phyloP scores from a whole-genome alignment of 140 eudicot genomes.

The Ambrosia hybrid region DNA sequence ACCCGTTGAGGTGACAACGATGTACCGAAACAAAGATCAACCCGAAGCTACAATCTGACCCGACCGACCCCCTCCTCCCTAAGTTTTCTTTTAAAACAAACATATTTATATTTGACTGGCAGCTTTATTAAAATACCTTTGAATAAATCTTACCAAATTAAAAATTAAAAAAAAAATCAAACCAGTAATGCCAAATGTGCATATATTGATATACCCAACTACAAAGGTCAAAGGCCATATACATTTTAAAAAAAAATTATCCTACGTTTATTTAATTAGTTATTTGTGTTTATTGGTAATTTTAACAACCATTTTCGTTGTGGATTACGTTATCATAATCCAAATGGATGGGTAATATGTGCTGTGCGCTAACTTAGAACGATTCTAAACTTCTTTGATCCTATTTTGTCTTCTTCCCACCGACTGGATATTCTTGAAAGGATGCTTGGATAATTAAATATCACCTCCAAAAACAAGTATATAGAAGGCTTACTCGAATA shows the following conservation, averaged over 20 bases:
- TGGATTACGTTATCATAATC: conserved; percentile 6
- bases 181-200: neutral
- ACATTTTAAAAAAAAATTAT: neutral
- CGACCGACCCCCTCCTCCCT: too few relatives aligned
- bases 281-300: neutral
- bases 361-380: neutral
- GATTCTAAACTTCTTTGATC: neutral
- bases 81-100: too few relatives aligned
- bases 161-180: neutral
- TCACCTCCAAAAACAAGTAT: neutral
- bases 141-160: neutral
- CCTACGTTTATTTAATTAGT: neutral
- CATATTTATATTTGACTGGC: neutral
- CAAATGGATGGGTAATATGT: neutral
- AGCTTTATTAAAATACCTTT: neutral
- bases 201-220: neutral
- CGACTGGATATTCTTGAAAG: conserved; percentile 1
- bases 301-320: neutral
- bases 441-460: neutral
- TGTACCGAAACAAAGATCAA: too few relatives aligned
- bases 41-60: too few relatives aligned
- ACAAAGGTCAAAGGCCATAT: neutral
- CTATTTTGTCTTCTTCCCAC: conserved; percentile 5
- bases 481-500: neutral
- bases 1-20: too few relatives aligned